Conservation (phyloP, 164 flowering plant species). For the Buxus sempervirens region DNA sequence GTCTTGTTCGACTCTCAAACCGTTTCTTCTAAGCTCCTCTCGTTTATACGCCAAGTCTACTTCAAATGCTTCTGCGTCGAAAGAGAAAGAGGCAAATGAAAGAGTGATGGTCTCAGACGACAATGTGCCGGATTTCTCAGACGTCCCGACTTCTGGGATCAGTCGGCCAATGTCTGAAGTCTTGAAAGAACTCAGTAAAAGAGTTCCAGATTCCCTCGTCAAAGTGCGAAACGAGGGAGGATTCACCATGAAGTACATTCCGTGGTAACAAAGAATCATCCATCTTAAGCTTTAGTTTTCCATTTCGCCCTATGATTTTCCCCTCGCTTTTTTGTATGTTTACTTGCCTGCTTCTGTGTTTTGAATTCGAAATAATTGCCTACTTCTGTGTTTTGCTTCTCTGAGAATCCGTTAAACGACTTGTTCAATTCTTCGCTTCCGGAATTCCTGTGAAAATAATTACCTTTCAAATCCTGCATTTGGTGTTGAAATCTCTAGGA, state of each 20-base stretch:
- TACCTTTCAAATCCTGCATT: no score
- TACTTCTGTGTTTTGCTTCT: background rate
- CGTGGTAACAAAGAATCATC: slow-evolving; percentile 44
- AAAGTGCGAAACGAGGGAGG: slow-evolving; percentile 56
- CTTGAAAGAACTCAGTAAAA: slow-evolving; percentile 72
- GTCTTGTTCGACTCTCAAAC: background rate
- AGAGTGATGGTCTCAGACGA: slow-evolving; percentile 12
- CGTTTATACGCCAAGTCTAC: slow-evolving; percentile 15
- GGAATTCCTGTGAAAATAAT: no score
- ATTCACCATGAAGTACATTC: slow-evolving; percentile 61
- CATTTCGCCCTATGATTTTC: background rate
- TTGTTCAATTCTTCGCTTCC: no score
- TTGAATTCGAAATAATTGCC: background rate
- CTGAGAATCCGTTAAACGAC: background rate
- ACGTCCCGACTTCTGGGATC: slow-evolving; percentile 54
- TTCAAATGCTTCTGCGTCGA: background rate
- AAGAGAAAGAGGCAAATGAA: slow-evolving; percentile 6
- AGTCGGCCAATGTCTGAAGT: slow-evolving; percentile 75
- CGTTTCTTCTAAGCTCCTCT: background rate
- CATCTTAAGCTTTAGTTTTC: background rate
- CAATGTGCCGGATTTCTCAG: slow-evolving; percentile 16
- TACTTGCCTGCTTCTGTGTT: background rate
- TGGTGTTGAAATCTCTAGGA: no score
- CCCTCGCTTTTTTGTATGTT: background rate
- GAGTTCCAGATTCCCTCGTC: slow-evolving; percentile 71